A percentile compares a stretch with the other conserved stretches of the same genome.
Evolutionary conservation across 2,329 filamentous ascomycete species (phyloP).

Genomic region (Pleurostoma richardsiae): DNA sequence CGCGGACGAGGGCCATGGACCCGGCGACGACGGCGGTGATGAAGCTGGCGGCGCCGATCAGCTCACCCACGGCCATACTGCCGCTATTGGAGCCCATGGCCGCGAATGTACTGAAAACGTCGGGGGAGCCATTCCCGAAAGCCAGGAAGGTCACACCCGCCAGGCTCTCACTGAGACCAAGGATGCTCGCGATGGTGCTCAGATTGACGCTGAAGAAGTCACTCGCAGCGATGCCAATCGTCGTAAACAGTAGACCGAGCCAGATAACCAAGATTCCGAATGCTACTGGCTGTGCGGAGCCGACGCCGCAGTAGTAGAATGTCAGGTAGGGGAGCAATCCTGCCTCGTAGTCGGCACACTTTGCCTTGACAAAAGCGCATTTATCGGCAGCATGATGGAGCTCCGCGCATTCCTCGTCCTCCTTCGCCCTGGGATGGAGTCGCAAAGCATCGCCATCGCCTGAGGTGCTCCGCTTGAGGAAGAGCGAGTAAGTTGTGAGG

Average conservation of each 20-base stretch:
- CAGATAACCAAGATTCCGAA: constrained; percentile 75
- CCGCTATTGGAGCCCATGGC: constrained; percentile 96
- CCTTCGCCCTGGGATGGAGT: constrained; percentile 9
- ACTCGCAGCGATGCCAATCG: constrained; percentile 94
- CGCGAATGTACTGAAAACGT: constrained; percentile 97
- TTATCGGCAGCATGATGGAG: constrained; percentile 76
- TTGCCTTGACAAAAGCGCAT: constrained; percentile 76
- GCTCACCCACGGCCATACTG: constrained; percentile 91
- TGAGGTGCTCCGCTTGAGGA: constrained; percentile 14
- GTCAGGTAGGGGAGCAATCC: constrained; percentile 84
- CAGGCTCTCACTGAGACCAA: constrained; percentile 93
- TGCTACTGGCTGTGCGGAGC: constrained; percentile 65
- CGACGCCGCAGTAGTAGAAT: constrained; percentile 82
- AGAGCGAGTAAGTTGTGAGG: constrained; percentile 38
- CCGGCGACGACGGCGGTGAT: constrained; percentile 95
- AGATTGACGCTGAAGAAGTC: constrained; percentile 98
- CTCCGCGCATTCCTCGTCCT: constrained; percentile 60
- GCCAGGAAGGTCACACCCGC: constrained; percentile 95
- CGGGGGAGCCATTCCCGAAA: constrained; percentile 95
- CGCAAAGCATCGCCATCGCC: constrained; percentile 1
- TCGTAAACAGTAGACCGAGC: constrained; percentile 88
- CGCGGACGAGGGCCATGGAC: constrained; percentile 93
- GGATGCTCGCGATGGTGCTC: constrained; percentile 81
- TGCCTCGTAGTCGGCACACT: constrained; percentile 86
- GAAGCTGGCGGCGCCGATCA: constrained; percentile 92